These are phyloP conservation scores for Ascochyta pisi DNA, from an alignment of 2,329 filamentous ascomycete species.

Conservation along the genomic window DNA sequence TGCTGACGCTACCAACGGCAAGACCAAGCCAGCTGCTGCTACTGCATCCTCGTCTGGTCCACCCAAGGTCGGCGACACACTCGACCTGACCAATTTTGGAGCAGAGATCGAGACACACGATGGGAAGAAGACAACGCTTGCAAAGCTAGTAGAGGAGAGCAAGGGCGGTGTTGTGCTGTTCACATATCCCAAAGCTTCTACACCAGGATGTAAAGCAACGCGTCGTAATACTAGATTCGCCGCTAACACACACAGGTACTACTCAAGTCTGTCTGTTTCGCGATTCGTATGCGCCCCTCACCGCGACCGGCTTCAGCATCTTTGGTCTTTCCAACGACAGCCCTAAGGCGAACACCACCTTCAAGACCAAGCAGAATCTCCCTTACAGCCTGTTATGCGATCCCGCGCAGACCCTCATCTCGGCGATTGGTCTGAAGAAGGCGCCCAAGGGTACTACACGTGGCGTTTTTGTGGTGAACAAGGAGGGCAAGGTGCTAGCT, in stretches of 20 bases:
- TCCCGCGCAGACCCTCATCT: constrained; percentile 74
- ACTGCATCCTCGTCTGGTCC: constrained; percentile 18
- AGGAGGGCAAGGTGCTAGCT: constrained; percentile 79
- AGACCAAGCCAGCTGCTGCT: constrained; percentile 34
- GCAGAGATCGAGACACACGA: constrained; percentile 85
- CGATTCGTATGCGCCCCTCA: constrained; percentile 79
- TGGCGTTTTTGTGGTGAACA: constrained; percentile 87
- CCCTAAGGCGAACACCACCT: constrained; percentile 89
- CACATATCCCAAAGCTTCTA: constrained; percentile 94
- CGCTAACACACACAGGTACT: constrained; percentile 68
- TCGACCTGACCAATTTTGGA: constrained; percentile 63
- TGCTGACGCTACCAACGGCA: constrained; percentile 39
- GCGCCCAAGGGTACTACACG: constrained; percentile 78
- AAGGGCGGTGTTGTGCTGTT: constrained; percentile 88
- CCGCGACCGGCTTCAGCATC: constrained; percentile 79
- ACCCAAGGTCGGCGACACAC: constrained; percentile 57
- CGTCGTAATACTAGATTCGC: not conserved
- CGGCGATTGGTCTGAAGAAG: constrained; percentile 90
- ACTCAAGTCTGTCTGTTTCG: constrained; percentile 93
- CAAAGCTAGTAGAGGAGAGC: constrained; percentile 81
- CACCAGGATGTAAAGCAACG: constrained; percentile 81
- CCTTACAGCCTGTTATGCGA: constrained; percentile 91
- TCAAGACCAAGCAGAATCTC: constrained; percentile 89
- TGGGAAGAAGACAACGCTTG: constrained; percentile 78
- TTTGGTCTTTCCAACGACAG: constrained; percentile 90